phyloP scores from a whole-genome alignment of 352 stramenopile species.

The Phytophthora pistaciae region DNA sequence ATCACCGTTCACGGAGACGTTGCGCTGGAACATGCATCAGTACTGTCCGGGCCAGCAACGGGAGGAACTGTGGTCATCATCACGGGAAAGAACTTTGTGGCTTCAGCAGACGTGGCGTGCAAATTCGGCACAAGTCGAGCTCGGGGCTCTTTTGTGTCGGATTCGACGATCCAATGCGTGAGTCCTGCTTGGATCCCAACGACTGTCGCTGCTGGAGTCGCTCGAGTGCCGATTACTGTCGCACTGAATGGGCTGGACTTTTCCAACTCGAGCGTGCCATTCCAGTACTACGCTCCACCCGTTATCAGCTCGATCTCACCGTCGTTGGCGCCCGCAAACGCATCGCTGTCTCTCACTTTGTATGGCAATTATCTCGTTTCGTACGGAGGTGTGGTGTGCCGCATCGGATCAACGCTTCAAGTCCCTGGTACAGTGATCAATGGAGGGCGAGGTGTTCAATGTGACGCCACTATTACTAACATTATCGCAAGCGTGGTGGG shows the following conservation, averaged over 20 bases:
- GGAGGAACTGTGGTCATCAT: constrained; percentile 45
- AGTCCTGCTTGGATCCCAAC: constrained; percentile 41
- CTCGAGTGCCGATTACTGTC: constrained; percentile 30
- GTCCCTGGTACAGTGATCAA: constrained; percentile 25
- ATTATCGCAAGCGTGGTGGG: constrained; percentile 10
- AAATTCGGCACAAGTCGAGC: constrained; percentile 34
- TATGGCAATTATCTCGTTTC: constrained; percentile 35
- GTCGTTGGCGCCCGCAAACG: constrained; percentile 16
- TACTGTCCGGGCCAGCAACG: constrained; percentile 31
- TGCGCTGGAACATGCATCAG: constrained; percentile 18
- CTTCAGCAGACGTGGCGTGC: constrained; percentile 30
- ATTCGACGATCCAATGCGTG: constrained; percentile 36
- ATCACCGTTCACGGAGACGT: constrained; percentile 30
- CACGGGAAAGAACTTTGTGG: constrained; percentile 28
- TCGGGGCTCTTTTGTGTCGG: constrained; percentile 31
- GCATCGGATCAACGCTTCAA: constrained; percentile 18
- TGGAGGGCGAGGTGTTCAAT: constrained; percentile 29
- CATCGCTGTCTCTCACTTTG: constrained; percentile 22
- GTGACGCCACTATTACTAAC: neutral
- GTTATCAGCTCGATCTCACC: constrained; percentile 27
- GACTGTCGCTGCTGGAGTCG: constrained; percentile 2
- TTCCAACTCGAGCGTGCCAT: constrained; percentile 36
- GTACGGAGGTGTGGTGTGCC: constrained; percentile 38
- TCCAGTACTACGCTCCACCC: constrained; percentile 41
- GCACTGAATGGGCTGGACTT: constrained; percentile 40